Conservation (phyloP, 148 eudicot species). For the Fagopyrum tataricum region DNA sequence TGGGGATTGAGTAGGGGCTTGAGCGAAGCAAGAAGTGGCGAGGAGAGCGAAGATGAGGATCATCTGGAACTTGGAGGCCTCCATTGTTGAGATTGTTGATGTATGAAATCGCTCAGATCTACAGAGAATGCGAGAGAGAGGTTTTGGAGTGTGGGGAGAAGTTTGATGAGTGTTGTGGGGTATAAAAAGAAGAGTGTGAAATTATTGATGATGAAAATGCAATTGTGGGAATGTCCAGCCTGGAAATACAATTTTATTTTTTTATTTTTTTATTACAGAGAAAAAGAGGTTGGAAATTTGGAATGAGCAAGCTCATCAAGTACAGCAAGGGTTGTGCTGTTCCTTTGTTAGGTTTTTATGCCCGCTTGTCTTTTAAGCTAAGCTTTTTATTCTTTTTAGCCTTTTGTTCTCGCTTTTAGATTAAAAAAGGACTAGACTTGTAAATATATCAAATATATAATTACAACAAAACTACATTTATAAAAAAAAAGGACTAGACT, state of each 20-base stretch:
- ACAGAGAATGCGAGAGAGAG: neutral
- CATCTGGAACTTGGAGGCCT: slow-evolving; percentile 9
- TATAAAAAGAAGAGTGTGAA: neutral
- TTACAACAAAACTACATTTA: too few species aligned
- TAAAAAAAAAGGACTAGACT: too few species aligned
- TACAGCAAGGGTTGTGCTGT: neutral
- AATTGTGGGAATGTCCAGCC: slow-evolving; percentile 6
- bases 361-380: slow-evolving; percentile 6
- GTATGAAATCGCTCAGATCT: neutral
- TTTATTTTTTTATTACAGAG: neutral
- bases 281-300: too few species aligned
- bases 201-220: neutral
- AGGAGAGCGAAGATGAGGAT: slow-evolving; percentile 22
- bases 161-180: neutral
- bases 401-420: neutral
- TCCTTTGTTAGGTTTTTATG: neutral
- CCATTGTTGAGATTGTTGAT: neutral
- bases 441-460: too few species aligned
- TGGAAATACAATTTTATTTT: neutral
- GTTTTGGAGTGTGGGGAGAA: neutral
- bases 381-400: neutral
- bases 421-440: too few species aligned
- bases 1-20: slow-evolving; percentile 27
- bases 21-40: slow-evolving; percentile 31
- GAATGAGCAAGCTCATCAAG: neutral